phyloP scores from a whole-genome alignment of 2,329 filamentous ascomycete species.

The Pseudofabraea citricarpa region DNA sequence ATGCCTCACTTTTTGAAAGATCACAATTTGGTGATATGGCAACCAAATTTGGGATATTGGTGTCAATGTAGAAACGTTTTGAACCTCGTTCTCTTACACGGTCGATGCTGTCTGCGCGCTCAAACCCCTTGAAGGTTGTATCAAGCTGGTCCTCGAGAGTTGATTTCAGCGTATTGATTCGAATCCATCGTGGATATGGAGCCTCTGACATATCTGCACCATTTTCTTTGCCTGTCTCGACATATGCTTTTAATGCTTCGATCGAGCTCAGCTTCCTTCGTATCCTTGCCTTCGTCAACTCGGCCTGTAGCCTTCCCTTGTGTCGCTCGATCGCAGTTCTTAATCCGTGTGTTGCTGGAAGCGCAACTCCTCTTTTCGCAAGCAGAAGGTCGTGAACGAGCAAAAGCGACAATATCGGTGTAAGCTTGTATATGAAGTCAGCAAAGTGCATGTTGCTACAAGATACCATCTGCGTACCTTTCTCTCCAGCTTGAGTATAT shows the following conservation, averaged over 20 bases:
- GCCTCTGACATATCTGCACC: slow-evolving; percentile 22
- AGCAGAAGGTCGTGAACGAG: slow-evolving; percentile 84
- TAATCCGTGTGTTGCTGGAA: slow-evolving; percentile 74
- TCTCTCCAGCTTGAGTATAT: slow-evolving; percentile 71
- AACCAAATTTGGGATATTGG: slow-evolving; percentile 76
- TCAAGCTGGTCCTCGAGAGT: slow-evolving; percentile 67
- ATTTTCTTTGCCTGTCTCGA: slow-evolving; percentile 47
- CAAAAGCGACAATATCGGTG: slow-evolving; percentile 73
- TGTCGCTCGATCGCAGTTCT: slow-evolving; percentile 72
- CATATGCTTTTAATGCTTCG: slow-evolving; percentile 56
- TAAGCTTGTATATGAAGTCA: slow-evolving; percentile 59
- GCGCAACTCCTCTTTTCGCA: slow-evolving; percentile 74
- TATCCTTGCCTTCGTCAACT: slow-evolving; percentile 76
- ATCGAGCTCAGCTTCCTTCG: slow-evolving; percentile 65
- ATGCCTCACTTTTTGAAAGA: slow-evolving; percentile 68
- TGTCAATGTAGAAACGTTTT: slow-evolving; percentile 66
- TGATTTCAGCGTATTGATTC: slow-evolving; percentile 75
- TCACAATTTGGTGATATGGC: slow-evolving; percentile 70
- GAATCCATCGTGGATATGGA: slow-evolving; percentile 82
- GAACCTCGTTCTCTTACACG: slow-evolving; percentile 45
- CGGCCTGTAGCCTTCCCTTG: slow-evolving; percentile 73
- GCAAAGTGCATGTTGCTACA: not conserved
- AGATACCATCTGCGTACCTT: slow-evolving; percentile 59
- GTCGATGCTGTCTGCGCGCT: slow-evolving; percentile 47
- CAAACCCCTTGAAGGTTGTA: slow-evolving; percentile 66